Base-by-base conservation (phyloP, 2,329 filamentous ascomycete species). In the Aspergillus cejpii region DNA sequence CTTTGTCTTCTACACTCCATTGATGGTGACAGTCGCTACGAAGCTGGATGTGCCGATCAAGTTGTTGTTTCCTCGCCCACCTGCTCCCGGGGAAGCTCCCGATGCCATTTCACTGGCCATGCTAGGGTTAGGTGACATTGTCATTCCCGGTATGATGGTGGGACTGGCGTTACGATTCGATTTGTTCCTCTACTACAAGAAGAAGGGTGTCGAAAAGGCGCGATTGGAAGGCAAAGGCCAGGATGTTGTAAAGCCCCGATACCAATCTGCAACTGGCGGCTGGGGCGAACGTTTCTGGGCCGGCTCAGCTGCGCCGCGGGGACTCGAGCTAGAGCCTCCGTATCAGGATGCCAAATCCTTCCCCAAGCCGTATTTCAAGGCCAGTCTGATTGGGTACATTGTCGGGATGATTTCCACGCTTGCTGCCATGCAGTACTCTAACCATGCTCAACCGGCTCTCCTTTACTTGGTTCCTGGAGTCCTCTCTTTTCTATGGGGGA, bases 31-130 rank as follows among this genome's bases (percentile, higher is more conserved):
- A 2, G 74, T 98, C 6, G 92, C 91, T 10, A 94, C 84, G 6
- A 85, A 84, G 31, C 74, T 98, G 20, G 91, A 98, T 54, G 86
- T 91, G 0, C 92, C 91, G 0, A 92, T 96, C 64, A 97, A 96
- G 64, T 78, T 98, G 6, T 77, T 92, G 4, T 94, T 95, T 51
- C 83, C 85, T 1, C 76, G 78, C n/a, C 81, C 83, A 5, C 64
- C 72, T 2, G 61, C 67, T 26, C 64, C 73, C n/a, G 64, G 65
- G 5, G 66, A 71, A n/a, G 69, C 69, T 10, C 61, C 70, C 6
- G 62, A 62, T 39, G 61, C 62, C 3, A 57, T 65, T 29, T 64
- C 72, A 20, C 60, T 76, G 54, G 77, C 87, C 42, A 94, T 97
- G 78, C 81, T 98, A 6, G 91, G 91, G 0, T 76, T 97, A 0